These are phyloP conservation scores for Sporothrix dimorphospora DNA, from an alignment of 2,329 filamentous ascomycete genomes.

Conservation along the genomic window DNA sequence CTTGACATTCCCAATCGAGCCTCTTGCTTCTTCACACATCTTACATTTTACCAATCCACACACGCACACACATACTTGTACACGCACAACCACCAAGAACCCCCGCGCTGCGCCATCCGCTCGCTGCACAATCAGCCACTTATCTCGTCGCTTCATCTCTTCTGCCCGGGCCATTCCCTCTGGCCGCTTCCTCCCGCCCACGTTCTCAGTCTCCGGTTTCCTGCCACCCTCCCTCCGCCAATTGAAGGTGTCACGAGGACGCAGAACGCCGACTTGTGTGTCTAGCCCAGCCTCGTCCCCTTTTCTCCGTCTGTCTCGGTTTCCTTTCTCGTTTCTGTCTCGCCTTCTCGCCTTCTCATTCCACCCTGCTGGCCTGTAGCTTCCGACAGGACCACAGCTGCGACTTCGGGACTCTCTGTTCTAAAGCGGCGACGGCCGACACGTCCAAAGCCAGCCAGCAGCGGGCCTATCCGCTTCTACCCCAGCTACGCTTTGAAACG, in stretches of 20 bases:
- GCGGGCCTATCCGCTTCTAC: background rate
- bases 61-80: background rate
- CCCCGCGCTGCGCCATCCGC: background rate
- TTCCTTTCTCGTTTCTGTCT: background rate
- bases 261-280: background rate
- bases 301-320: background rate
- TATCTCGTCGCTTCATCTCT: background rate
- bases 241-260: slow-evolving; percentile 13
- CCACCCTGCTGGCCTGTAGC: background rate
- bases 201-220: background rate
- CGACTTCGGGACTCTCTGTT: background rate
- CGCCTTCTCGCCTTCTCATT: background rate
- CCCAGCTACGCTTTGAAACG: background rate
- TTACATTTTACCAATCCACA: background rate
- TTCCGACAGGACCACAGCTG: background rate
- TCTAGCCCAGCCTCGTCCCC: background rate
- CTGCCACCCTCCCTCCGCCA: background rate
- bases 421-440: slow-evolving; percentile 2
- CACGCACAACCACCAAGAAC: background rate
- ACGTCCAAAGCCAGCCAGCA: background rate
- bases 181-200: background rate
- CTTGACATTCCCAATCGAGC: background rate
- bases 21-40: slow-evolving; percentile 3
- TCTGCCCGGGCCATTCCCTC: background rate
- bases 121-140: background rate